Evolutionary conservation across 768 basidiomycete genomes (phyloP), one percentile per base, ranked within the genome.

Genomic region (Cyclocybe aegerita): DNA sequence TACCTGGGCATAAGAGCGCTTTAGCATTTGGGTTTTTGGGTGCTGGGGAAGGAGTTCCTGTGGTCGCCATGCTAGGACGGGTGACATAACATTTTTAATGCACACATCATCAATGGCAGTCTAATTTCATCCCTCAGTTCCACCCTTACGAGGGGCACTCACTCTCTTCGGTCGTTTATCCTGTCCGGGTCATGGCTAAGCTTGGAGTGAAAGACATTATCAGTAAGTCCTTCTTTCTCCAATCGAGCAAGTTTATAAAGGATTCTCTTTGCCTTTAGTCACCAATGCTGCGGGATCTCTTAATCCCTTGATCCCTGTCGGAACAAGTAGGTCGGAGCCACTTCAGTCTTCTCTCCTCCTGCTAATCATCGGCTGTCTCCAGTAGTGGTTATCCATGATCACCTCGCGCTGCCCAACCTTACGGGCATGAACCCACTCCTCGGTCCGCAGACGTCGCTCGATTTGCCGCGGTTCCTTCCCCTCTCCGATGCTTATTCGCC

Each of bases 271-370:
- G 44, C 16, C 12, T 30, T 29, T 59, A 93, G 90, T 94, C 41
- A 95, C 93, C 36, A 96, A 95, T 65, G 93, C 93, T 9, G 81
- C 91, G 12, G 93, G 93, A 12, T 86, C 86, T 3, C 74, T 96
- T 6, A 91, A 90, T 60, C 82, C 85, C 4, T 56, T 70, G 7
- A 79, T 91, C 52, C 73, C 83, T 11, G 86, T 92, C 33, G 93
- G 93, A 56, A 93, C 91, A 5, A 88, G 90, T 92, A 61, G 53
- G 85, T 56, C 4, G 30, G 30, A 4, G 7, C 14, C 29, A 15
- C 16, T 12, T 49, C 46, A 4, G n/a, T 46, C 3, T 6, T 4
- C 30, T 23, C 1, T 34, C 48, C 16, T 37, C 16, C 38, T 16
- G 11, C 38, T 32, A 29, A 39, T 39, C 15, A 39, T n/a, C 39